These are phyloP conservation scores for Warburgia ugandensis DNA, from an alignment of 164 flowering plant genomes.

Conservation along the genomic window DNA sequence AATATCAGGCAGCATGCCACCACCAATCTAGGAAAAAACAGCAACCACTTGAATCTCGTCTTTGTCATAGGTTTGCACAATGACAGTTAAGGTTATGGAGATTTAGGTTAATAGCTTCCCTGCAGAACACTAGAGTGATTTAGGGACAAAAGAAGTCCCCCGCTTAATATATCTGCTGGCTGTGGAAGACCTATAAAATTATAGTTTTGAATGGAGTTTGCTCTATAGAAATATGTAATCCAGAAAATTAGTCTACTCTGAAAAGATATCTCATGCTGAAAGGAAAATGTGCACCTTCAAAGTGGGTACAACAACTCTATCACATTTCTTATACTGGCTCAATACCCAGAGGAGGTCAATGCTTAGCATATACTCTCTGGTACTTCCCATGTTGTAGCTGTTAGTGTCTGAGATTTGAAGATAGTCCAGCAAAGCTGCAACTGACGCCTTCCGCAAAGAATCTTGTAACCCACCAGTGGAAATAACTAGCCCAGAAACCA, in stretches of 20 bases:
- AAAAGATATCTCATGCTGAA: background rate
- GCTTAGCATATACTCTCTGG: conserved; percentile 42
- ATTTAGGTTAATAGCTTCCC: too few species aligned
- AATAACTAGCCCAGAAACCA: conserved; percentile 84
- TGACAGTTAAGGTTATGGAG: too few species aligned
- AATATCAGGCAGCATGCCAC: too few species aligned
- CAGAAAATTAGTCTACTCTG: background rate
- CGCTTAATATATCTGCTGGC: too few species aligned
- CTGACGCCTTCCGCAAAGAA: conserved; percentile 72
- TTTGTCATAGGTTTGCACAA: too few species aligned
- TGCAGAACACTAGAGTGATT: too few species aligned
- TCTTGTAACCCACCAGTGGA: conserved; percentile 92
- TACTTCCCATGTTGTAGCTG: conserved; percentile 15
- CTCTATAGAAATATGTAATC: too few species aligned
- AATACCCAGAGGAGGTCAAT: conserved; percentile 81
- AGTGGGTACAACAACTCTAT: conserved; percentile 76
- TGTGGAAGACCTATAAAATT: too few species aligned
- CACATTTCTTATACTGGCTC: conserved; percentile 64
- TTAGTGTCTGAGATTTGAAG: conserved; percentile 39
- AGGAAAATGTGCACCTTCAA: conserved; percentile 37
- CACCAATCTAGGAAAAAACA: too few species aligned
- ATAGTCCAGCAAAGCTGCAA: conserved; percentile 67
- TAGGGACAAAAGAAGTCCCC: too few species aligned
- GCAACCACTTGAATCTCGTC: too few species aligned
- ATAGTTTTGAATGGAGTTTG: too few species aligned